Evolutionary conservation across 2,329 filamentous ascomycete species (phyloP), one percentile per base, ranked within the genome.

Genomic region (Fusarium sp.): DNA sequence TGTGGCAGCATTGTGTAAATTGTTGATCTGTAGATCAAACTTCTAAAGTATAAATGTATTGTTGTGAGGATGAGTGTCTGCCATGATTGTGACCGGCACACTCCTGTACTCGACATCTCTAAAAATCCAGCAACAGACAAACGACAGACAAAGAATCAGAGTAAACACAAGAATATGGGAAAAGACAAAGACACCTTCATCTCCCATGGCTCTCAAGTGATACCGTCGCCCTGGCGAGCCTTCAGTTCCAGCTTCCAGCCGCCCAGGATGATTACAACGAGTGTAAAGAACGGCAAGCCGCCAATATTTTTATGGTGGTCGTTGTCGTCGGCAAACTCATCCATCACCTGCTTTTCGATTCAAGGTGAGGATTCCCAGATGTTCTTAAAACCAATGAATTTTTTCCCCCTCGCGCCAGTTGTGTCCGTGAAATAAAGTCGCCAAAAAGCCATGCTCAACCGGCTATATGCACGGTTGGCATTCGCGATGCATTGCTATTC

Each of bases 231-330:
- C 72, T 60, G 60, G 66, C 72, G 69, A 73, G 74, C 76, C 67
- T 73, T 75, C 58, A 60, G 74, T 76, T 75, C 72, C 79, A 76
- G 80, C 74, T 77, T 69, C 75, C 75, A 75, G 72, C 76, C 72
- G 74, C 76, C 74, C 67, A 71, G 74, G 74, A 74, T 65, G 77
- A 84, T 83, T 83, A 84, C 80, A 84, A 86, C 80, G 82, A 84
- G 78, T 76, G 83, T 85, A 84, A 81, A 81, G 79, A 82, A 83
- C 72, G 70, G 74, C 75, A 80, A 76, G 75, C 77, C 67, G 62
- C 74, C 74, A 71, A n/a, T 63, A 31, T 55, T 58, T 69, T 40
- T 59, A 54, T 66, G 49, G 64, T 64, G 66, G 65, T 73, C 64
- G 50, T 71, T 67, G 72, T 75, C 68, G 67, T 68, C 58, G 62